Percentiles rank a stretch among this genome's conserved stretches.
phyloP scores from a whole-genome alignment of 2,329 filamentous ascomycete species.

The Aspergillus fischeri region DNA sequence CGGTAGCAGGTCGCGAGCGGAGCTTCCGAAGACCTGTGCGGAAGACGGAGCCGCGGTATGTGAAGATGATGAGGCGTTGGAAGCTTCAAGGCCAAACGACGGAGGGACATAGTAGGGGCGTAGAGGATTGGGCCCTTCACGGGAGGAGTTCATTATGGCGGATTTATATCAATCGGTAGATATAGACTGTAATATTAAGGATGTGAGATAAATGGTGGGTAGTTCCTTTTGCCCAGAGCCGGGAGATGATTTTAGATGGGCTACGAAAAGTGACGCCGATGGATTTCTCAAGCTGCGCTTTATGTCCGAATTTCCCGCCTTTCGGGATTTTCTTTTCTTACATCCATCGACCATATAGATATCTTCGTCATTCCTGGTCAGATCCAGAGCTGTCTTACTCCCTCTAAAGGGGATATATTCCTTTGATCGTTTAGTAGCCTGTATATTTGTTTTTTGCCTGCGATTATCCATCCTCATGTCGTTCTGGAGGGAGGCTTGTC shows the following conservation, averaged over 20 bases:
- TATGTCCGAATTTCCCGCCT: slow-evolving; percentile 22
- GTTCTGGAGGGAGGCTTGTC: slow-evolving; percentile 30
- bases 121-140: slow-evolving; percentile 55
- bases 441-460: not conserved
- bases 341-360: not conserved
- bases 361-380: not conserved
- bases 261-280: not conserved
- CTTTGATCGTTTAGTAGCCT: slow-evolving; percentile 1
- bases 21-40: slow-evolving; percentile 51
- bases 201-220: not conserved
- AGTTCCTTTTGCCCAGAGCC: not conserved
- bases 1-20: slow-evolving; percentile 79
- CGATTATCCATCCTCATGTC: slow-evolving; percentile 21
- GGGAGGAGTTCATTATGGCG: slow-evolving; percentile 41
- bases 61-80: slow-evolving; percentile 34
- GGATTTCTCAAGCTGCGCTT: not conserved
- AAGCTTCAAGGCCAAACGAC: slow-evolving; percentile 57
- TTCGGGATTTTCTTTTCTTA: slow-evolving; percentile 5
- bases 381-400: not conserved
- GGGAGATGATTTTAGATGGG: not conserved
- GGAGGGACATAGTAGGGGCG: slow-evolving; percentile 62
- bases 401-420: not conserved
- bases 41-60: slow-evolving; percentile 36
- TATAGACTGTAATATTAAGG: not conserved
- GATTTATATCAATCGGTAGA: slow-evolving; percentile 8